Conservation (phyloP, 2,329 filamentous ascomycete species). For the Epichloe coenophiala region DNA sequence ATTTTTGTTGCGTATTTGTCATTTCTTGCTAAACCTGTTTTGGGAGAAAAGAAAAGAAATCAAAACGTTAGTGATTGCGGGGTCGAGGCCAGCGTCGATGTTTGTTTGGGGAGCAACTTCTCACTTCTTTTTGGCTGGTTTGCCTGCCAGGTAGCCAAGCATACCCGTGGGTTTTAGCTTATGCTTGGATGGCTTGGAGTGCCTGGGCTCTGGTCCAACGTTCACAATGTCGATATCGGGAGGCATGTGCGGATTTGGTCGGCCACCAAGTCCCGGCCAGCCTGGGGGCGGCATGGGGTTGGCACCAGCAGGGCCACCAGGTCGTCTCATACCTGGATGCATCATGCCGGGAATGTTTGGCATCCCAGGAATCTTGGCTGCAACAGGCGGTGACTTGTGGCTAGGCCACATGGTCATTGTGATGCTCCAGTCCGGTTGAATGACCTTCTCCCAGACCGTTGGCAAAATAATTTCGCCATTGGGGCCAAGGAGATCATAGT, state of each 20-base stretch:
- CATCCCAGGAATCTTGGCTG: slow-evolving; percentile 2
- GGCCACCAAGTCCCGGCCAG: slow-evolving; percentile 4
- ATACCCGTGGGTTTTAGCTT: slow-evolving; percentile 8
- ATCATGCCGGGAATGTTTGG: slow-evolving; percentile 1
- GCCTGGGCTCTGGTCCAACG: slow-evolving; percentile 5
- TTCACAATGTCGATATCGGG: slow-evolving; percentile 10
- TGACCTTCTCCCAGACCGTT: slow-evolving; percentile 62
- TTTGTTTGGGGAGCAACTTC: not conserved
- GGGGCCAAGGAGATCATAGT: slow-evolving; percentile 69
- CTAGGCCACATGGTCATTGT: slow-evolving; percentile 48
- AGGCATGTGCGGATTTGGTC: not conserved
- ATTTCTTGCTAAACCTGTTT: slow-evolving; percentile 9
- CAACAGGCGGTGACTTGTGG: slow-evolving; percentile 18
- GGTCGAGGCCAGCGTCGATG: not conserved
- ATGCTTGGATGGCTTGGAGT: slow-evolving; percentile 7
- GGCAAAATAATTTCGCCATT: slow-evolving; percentile 74
- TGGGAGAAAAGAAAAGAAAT: not conserved
- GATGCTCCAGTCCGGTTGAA: slow-evolving; percentile 54
- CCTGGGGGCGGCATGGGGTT: slow-evolving; percentile 6
- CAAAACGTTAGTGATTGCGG: not conserved
- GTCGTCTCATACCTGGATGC: not conserved
- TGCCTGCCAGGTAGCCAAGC: slow-evolving; percentile 10
- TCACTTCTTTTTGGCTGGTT: slow-evolving; percentile 13
- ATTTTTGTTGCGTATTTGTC: not conserved
- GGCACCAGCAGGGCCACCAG: slow-evolving; percentile 3